phyloP scores from a whole-genome alignment of 2,329 filamentous ascomycete genomes.

The Juglanconis juglandina region DNA sequence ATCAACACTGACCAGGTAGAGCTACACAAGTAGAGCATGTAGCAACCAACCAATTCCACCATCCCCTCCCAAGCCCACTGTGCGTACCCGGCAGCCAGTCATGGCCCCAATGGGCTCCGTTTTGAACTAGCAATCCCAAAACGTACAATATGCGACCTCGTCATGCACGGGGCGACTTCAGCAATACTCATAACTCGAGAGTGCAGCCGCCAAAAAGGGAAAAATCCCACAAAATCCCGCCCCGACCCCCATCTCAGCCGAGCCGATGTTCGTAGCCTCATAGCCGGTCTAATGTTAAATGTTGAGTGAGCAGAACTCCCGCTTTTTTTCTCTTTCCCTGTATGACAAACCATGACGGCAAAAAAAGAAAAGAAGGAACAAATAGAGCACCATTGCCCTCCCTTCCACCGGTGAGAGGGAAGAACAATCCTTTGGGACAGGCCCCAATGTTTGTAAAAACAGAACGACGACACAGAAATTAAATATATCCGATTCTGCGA shows the following conservation, averaged over 20 bases:
- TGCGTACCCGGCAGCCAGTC: no score
- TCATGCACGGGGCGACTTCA: no score
- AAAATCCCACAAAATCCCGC: neutral
- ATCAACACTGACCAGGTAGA: neutral
- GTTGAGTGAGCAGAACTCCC: constrained; percentile 6
- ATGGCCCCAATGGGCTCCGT: no score
- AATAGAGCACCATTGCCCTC: neutral
- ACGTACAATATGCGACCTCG: no score
- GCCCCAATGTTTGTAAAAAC: neutral
- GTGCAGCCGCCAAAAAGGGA: no score
- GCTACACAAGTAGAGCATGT: neutral
- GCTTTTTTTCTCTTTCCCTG: neutral
- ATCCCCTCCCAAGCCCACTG: no score
- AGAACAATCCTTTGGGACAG: neutral
- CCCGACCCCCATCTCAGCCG: no score
- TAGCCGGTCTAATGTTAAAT: constrained; percentile 10
- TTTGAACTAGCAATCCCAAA: no score
- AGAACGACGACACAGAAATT: constrained; percentile 8
- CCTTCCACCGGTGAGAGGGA: neutral
- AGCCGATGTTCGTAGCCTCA: neutral
- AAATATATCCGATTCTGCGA: constrained; percentile 12
- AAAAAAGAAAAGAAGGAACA: neutral
- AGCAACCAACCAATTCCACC: neutral
- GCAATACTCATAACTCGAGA: no score
- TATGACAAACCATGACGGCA: neutral